Base-by-base conservation (phyloP, 257 asterid species). In the Buddleja alternifolia region DNA sequence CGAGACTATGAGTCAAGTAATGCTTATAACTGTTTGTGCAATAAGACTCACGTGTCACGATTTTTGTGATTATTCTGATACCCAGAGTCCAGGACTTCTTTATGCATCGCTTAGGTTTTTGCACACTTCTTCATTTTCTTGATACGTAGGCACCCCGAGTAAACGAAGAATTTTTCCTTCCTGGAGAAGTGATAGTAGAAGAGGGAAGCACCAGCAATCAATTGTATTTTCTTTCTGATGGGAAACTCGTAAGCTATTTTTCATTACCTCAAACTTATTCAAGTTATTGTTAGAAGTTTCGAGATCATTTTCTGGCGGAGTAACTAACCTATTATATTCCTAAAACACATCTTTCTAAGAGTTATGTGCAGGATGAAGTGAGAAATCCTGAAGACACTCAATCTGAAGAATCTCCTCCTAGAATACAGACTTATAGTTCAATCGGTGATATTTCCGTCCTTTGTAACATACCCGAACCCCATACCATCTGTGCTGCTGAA, bases 121-220 rank as follows among this genome's bases (percentile, higher is more conserved):
- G 5, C 57, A 51, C n/a, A n/a, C n/a, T n/a, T n/a, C n/a, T n/a
- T 66, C 7, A 1, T 40, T 60, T 3, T 42, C 60, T n/a, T 62
- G 14, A 20, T 67, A 63, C 67, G 55, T 61, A 88, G 96, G 84
- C 87, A 20, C 75, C 81, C 21, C 63, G 54, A 23, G 84, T 82
- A 46, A 93, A 88, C 23, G 93, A 88, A 71, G 93, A 88, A 72
- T 79, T 71, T 69, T 88, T 84, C 72, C 93, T 86, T 72, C 96
- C 90, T 0, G 91, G 89, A 67, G 90, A 86, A 83, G 82, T 82
- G 70, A 72, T 88, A 21, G 51, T 86, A 19, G 93, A 88, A 74
- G 84, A 82, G 75, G 90, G 91, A 60, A 59, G 54, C 54, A 62
- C 55, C 8, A 71, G 83, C 3, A 89, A 88, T 71, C 93, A 88